phyloP scores from a whole-genome alignment of 257 asterid genomes.

The Nicotiana noctiflora region DNA sequence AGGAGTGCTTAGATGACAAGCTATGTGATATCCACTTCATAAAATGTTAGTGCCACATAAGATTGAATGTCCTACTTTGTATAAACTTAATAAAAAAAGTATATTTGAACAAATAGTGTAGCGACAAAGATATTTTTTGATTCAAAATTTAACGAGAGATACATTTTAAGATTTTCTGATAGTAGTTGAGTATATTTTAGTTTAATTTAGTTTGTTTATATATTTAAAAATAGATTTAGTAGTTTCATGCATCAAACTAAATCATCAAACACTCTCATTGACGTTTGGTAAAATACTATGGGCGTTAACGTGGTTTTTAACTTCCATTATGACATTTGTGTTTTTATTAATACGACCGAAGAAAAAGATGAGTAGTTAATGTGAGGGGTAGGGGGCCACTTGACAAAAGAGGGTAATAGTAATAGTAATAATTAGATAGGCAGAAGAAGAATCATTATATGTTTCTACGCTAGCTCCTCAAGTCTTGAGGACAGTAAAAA shows the following conservation, averaged over 20 bases:
- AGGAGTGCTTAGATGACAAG: no score
- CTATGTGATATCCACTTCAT: no score
- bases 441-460: neutral
- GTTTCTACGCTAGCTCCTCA: conserved; percentile 15
- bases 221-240: neutral
- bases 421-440: neutral
- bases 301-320: neutral
- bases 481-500: neutral
- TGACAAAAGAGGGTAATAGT: neutral
- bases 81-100: no score
- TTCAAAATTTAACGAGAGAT: no score
- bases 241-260: neutral
- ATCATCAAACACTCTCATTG: no score
- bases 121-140: no score
- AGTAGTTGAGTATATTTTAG: neutral
- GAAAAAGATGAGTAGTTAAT: neutral
- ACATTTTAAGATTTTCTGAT: no score
- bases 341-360: neutral
- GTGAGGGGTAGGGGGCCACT: neutral
- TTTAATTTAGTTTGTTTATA: neutral
- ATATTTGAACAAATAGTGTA: no score
- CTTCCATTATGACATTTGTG: neutral
- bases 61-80: no score
- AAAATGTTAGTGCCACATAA: no score
- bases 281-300: neutral